Evolutionary conservation across 345 rosid species (phyloP).

Genomic region (Noccaea bulbosa): DNA sequence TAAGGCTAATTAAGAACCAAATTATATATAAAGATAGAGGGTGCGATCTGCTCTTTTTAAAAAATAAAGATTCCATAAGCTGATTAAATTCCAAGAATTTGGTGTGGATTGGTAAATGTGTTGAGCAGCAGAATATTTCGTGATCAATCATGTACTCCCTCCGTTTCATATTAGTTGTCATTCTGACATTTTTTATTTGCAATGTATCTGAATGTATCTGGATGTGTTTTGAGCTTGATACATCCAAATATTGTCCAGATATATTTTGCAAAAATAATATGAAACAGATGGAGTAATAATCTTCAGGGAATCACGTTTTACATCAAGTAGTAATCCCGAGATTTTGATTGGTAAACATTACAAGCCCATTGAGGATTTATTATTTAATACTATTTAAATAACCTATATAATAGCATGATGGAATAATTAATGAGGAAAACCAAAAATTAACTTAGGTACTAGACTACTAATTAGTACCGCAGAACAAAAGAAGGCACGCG

Average conservation of each 20-base stretch:
- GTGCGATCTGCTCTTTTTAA: not conserved
- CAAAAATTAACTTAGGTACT: not conserved
- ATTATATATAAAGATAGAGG: not conserved
- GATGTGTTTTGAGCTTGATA: too few relatives aligned
- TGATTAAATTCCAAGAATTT: not conserved
- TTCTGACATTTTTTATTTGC: too few relatives aligned
- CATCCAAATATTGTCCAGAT: too few relatives aligned
- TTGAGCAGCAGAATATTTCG: not conserved
- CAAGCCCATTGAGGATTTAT: not conserved
- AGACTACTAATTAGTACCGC: not conserved
- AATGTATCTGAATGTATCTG: too few relatives aligned
- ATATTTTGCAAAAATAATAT: too few relatives aligned
- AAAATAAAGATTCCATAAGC: not conserved
- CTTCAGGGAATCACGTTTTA: too few relatives aligned
- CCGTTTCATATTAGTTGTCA: too few relatives aligned
- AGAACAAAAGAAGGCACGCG: slow-evolving; percentile 20
- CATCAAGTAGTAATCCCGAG: not conserved
- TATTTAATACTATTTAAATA: too few relatives aligned
- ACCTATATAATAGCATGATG: not conserved
- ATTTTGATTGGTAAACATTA: not conserved
- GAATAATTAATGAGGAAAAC: not conserved
- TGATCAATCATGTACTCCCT: too few relatives aligned
- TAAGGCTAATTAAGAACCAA: slow-evolving; percentile 24
- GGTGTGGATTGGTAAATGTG: not conserved
- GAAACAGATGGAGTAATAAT: too few relatives aligned